Evolutionary conservation across 805 yeast species (phyloP).

Genomic region (Monosporozyma unispora): DNA sequence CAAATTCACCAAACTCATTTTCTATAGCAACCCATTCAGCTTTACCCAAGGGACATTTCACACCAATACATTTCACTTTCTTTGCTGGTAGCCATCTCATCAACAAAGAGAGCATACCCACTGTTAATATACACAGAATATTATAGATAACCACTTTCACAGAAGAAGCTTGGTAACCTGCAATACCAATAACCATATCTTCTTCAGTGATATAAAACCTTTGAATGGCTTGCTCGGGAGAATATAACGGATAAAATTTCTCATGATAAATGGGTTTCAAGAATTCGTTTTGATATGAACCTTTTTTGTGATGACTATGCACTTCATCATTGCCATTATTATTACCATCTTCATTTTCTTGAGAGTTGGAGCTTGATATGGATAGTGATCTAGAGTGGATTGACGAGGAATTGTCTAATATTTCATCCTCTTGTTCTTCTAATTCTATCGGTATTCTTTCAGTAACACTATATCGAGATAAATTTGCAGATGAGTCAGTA

Average conservation of each 20-base stretch:
- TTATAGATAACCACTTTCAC: slow-evolving; percentile 42
- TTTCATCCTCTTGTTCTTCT: slow-evolving; percentile 27
- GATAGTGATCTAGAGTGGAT: slow-evolving; percentile 15
- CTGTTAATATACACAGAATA: slow-evolving; percentile 44
- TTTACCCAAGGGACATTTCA: slow-evolving; percentile 56
- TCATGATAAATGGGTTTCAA: slow-evolving; percentile 35
- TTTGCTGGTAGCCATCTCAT: slow-evolving; percentile 82
- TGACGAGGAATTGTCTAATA: slow-evolving; percentile 27
- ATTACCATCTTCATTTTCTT: slow-evolving; percentile 19
- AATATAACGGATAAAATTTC: slow-evolving; percentile 34
- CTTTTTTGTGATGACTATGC: slow-evolving; percentile 18
- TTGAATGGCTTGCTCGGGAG: slow-evolving; percentile 48
- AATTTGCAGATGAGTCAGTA: slow-evolving; percentile 30
- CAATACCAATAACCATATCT: slow-evolving; percentile 88
- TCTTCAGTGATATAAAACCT: slow-evolving; percentile 91
- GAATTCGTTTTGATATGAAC: slow-evolving; percentile 23
- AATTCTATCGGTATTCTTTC: slow-evolving; percentile 34
- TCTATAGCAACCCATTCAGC: slow-evolving; percentile 93
- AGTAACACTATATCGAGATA: slow-evolving; percentile 30
- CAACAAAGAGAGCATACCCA: slow-evolving; percentile 65
- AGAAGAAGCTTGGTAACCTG: slow-evolving; percentile 63
- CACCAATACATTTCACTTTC: slow-evolving; percentile 59
- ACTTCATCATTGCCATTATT: slow-evolving; percentile 16
- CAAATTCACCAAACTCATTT: slow-evolving; percentile 84
- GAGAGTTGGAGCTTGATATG: slow-evolving; percentile 11